Conservation (phyloP, 2,329 filamentous ascomycete genomes). For the Emericellopsis cladophorae region DNA sequence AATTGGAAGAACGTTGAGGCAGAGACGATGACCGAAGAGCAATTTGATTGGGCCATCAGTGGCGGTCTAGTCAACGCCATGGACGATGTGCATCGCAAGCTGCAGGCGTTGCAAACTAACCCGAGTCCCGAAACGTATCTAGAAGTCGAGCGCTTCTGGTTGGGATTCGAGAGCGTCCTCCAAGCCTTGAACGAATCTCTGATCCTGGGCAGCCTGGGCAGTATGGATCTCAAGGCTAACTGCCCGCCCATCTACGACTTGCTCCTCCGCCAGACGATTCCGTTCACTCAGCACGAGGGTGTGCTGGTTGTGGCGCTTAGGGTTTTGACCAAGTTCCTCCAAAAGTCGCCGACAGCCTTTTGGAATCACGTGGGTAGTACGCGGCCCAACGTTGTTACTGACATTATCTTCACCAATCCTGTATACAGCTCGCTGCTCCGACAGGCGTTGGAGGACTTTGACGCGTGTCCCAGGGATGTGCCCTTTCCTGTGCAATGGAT, state of each 20-base stretch:
- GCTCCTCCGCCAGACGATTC: constrained; percentile 39
- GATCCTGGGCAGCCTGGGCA: constrained; percentile 66
- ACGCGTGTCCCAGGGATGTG: constrained; percentile 31
- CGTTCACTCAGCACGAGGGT: constrained; percentile 32
- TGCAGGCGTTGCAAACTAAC: constrained; percentile 21
- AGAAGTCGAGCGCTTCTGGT: constrained; percentile 64
- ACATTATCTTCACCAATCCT: constrained; percentile 67
- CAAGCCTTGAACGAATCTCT: constrained; percentile 58
- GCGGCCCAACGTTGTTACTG: constrained; percentile 67
- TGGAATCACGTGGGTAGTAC: constrained; percentile 82
- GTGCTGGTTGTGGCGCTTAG: constrained; percentile 59
- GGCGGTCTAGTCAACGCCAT: constrained; percentile 60
- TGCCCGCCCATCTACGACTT: constrained; percentile 53
- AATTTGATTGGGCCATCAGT: constrained; percentile 81
- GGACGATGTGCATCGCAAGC: constrained; percentile 40
- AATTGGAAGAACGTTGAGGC: constrained; percentile 38
- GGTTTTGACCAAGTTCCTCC: constrained; percentile 57
- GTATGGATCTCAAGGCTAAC: constrained; percentile 54
- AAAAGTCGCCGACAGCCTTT: constrained; percentile 66
- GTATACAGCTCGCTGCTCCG: constrained; percentile 48
- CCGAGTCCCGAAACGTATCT: constrained; percentile 16
- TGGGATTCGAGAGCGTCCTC: constrained; percentile 63
- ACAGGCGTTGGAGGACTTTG: constrained; percentile 41
- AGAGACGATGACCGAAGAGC: constrained; percentile 48
- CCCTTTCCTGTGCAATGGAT: constrained; percentile 69